These are phyloP conservation scores for Fusarium annulatum DNA, from an alignment of 2,329 filamentous ascomycete genomes.

Conservation along the genomic window DNA sequence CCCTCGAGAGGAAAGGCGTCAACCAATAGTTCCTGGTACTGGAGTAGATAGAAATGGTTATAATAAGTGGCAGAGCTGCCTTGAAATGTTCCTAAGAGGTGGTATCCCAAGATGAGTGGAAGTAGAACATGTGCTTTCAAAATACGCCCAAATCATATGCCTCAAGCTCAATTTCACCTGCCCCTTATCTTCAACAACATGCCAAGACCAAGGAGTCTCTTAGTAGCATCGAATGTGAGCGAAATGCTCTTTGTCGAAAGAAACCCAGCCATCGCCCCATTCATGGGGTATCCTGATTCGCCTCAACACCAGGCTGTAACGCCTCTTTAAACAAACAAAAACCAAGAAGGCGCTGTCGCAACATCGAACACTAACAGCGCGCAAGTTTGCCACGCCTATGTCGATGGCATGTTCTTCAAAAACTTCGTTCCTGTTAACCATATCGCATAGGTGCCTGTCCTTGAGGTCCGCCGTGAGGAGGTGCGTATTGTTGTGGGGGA, in stretches of 20 bases:
- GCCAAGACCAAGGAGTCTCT: neutral
- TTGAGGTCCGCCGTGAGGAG: constrained; percentile 49
- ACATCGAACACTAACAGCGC: neutral
- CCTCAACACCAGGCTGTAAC: constrained; percentile 32
- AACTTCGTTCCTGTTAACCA: constrained; percentile 27
- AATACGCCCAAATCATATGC: neutral
- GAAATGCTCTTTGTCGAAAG: neutral
- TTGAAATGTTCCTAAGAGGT: neutral
- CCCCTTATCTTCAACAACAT: neutral
- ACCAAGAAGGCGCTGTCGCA: neutral
- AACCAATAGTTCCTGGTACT: too few relatives aligned
- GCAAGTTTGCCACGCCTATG: neutral
- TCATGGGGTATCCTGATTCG: constrained; percentile 23
- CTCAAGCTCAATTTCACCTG: neutral
- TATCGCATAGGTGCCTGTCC: constrained; percentile 47
- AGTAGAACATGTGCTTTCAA: neutral
- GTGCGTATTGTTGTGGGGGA: constrained; percentile 49
- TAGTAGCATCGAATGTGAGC: neutral
- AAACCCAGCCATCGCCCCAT: neutral
- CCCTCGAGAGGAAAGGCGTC: neutral
- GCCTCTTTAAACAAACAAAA: constrained; percentile 11
- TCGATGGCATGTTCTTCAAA: neutral
- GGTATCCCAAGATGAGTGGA: neutral
- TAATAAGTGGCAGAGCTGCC: neutral
- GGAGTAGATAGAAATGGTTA: neutral